Evolutionary conservation across 1,284 basidiomycete species (phyloP).

Genomic region (Coniophora puteana): DNA sequence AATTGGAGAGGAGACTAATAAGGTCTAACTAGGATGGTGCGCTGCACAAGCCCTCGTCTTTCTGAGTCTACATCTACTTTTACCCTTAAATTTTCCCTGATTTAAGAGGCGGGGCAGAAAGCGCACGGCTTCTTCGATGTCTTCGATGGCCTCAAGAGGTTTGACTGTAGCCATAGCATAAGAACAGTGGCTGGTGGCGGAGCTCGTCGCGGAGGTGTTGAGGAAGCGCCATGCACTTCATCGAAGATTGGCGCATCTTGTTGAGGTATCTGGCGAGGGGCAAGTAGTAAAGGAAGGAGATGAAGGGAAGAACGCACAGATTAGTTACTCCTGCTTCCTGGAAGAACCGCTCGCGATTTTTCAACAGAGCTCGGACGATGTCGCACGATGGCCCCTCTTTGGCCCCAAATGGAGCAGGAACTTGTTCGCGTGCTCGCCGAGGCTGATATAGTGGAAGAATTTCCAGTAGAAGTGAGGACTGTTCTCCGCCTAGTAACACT

Average conservation of each 20-base stretch:
- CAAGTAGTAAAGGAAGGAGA: constrained; percentile 9
- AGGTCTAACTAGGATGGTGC: too few species aligned
- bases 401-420: constrained; percentile 19
- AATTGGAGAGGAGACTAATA: too few species aligned
- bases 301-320: neutral
- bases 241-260: constrained; percentile 20
- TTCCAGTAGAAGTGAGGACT: constrained; percentile 10
- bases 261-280: constrained; percentile 14
- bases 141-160: neutral
- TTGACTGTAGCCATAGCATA: neutral
- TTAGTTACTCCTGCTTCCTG: constrained; percentile 4
- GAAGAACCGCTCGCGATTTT: constrained; percentile 17
- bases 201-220: constrained; percentile 11
- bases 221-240: constrained; percentile 12
- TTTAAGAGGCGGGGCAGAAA: constrained; percentile 6
- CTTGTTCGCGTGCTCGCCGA: constrained; percentile 16
- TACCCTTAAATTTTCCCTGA: too few species aligned
- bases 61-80: too few species aligned
- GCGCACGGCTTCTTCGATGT: constrained; percentile 1
- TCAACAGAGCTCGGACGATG: constrained; percentile 15
- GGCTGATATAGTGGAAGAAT: constrained; percentile 20
- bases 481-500: constrained; percentile 24
- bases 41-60: too few species aligned
- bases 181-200: constrained; percentile 9
- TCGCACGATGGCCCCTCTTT: constrained; percentile 20